Conservation (phyloP, 2,329 filamentous ascomycete species). For the Nemania diffusa region DNA sequence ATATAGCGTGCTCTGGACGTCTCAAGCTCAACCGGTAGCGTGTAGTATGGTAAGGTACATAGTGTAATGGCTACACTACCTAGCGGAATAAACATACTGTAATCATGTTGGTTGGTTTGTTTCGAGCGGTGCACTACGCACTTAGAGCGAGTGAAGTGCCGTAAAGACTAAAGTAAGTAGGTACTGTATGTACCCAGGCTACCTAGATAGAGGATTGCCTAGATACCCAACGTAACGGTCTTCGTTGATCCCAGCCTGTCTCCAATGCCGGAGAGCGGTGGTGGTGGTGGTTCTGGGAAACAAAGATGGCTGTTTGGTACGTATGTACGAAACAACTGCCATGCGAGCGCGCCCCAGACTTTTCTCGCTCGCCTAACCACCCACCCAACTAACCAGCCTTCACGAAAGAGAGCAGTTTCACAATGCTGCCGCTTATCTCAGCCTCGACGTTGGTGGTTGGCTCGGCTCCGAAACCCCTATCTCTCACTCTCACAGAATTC, state of each 20-base stretch:
- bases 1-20: conserved; percentile 3
- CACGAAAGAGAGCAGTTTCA: conserved; percentile 26
- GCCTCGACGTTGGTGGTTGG: conserved; percentile 26
- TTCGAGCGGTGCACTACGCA: not conserved
- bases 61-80: not conserved
- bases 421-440: conserved; percentile 33
- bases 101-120: not conserved
- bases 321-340: not conserved
- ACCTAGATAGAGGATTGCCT: too few species aligned
- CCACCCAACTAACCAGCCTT: not conserved
- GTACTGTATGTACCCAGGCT: too few species aligned
- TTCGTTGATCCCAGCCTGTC: not conserved
- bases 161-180: not conserved
- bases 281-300: conserved; percentile 16
- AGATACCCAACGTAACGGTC: too few species aligned
- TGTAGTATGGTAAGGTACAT: not conserved
- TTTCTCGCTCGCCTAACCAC: not conserved
- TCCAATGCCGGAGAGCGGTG: conserved; percentile 21
- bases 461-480: conserved; percentile 26
- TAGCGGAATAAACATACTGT: not conserved
- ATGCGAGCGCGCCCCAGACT: not conserved
- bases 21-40: not conserved
- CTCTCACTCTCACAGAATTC: not conserved
- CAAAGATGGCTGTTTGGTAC: not conserved
- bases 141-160: not conserved